phyloP scores from a whole-genome alignment of 768 basidiomycete species.

The Fistulinella prunicolor region DNA sequence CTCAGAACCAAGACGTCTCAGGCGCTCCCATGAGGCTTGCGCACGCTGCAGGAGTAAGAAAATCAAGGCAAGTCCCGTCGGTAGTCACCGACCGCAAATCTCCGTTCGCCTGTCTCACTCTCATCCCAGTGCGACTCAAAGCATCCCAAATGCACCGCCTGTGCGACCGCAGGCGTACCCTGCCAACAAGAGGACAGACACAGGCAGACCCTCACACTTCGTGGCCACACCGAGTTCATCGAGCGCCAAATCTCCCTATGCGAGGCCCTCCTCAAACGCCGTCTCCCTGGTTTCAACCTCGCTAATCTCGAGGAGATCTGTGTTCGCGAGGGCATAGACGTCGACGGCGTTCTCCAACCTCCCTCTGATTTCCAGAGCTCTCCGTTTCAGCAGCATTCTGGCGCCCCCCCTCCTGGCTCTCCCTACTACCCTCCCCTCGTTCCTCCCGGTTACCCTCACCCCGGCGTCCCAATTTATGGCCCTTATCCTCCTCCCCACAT shows the following conservation, averaged over 20 bases:
- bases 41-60: slow-evolving; percentile 93
- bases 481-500: slow-evolving; percentile 45
- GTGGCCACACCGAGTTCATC: slow-evolving; percentile 79
- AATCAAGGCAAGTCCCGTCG: slow-evolving; percentile 83
- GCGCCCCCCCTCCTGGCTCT: slow-evolving; percentile 27
- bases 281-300: slow-evolving; percentile 64
- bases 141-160: slow-evolving; percentile 83
- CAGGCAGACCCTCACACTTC: slow-evolving; percentile 79
- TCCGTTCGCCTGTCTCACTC: slow-evolving; percentile 49
- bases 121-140: slow-evolving; percentile 80
- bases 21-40: slow-evolving; percentile 90
- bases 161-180: slow-evolving; percentile 70
- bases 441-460: slow-evolving; percentile 47
- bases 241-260: slow-evolving; percentile 80
- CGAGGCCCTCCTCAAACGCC: slow-evolving; percentile 72
- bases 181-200: slow-evolving; percentile 91
- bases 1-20: slow-evolving; percentile 74
- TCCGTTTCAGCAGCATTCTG: slow-evolving; percentile 32
- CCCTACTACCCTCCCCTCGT: slow-evolving; percentile 36
- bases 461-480: slow-evolving; percentile 39
- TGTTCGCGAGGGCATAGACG: slow-evolving; percentile 64
- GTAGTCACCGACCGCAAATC: slow-evolving; percentile 79
- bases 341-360: slow-evolving; percentile 25
- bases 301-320: slow-evolving; percentile 64
- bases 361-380: slow-evolving; percentile 33